Evolutionary conservation across 371 early-diverging fungal genomes (phyloP).

Genomic region (Mortierella sp.): DNA sequence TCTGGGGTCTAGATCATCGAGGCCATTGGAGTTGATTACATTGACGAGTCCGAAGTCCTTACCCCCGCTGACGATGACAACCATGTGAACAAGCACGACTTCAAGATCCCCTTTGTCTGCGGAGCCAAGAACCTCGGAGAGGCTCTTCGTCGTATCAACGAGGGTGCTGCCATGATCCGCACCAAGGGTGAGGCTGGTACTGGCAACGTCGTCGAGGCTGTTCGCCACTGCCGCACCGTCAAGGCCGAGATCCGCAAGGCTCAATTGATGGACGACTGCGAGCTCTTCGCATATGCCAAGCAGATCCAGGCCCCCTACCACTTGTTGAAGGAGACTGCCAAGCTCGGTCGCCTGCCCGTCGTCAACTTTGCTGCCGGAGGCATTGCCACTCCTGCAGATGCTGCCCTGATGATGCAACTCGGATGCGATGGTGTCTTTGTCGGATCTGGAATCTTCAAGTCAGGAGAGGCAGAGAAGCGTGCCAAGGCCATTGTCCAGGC

Average conservation of each 20-base stretch:
- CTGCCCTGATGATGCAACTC: constrained; percentile 96
- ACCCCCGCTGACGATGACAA: constrained; percentile 94
- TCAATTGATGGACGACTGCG: constrained; percentile 73
- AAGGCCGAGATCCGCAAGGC: constrained; percentile 86
- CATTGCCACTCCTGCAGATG: constrained; percentile 97
- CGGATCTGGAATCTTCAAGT: constrained; percentile 91
- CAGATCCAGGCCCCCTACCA: constrained; percentile 92
- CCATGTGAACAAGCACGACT: constrained; percentile 95
- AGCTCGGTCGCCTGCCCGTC: constrained; percentile 93
- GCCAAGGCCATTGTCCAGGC: constrained; percentile 96
- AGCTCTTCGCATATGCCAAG: constrained; percentile 90
- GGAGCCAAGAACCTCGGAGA: constrained; percentile 97
- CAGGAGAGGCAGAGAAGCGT: constrained; percentile 95
- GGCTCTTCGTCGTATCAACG: constrained; percentile 94
- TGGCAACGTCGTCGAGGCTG: constrained; percentile 96
- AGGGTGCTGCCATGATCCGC: constrained; percentile 98
- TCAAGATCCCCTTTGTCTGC: constrained; percentile 95
- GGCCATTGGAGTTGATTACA: constrained; percentile 92
- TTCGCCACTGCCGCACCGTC: constrained; percentile 92
- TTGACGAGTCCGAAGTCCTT: constrained; percentile 97
- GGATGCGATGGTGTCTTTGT: constrained; percentile 98
- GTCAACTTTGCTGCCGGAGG: constrained; percentile 99
- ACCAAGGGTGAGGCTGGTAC: constrained; percentile 99
- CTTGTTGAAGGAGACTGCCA: constrained; percentile 89
- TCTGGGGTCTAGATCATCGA: constrained; percentile 81